phyloP scores from a whole-genome alignment of 106 monocot species.

The Phalaenopsis equestris region DNA sequence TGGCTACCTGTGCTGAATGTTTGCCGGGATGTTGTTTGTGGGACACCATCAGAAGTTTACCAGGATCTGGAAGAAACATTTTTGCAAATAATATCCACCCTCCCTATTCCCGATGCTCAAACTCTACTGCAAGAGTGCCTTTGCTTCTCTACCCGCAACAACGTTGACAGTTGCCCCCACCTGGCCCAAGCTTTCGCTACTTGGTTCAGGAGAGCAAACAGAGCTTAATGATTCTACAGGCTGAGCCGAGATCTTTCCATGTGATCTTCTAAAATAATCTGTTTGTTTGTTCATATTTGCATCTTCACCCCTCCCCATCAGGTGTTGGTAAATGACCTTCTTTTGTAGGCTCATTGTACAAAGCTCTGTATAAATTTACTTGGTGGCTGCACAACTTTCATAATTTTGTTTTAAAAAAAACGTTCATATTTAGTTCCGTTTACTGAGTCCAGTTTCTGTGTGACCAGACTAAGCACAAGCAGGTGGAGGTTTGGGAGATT shows the following conservation, averaged over 20 bases:
- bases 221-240: slow-evolving; percentile 20
- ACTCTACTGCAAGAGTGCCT: slow-evolving; percentile 77
- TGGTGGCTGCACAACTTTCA: background rate
- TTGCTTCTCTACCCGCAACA: slow-evolving; percentile 64
- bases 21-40: slow-evolving; percentile 53
- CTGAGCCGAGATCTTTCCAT: background rate
- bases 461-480: too few species aligned
- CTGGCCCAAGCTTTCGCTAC: slow-evolving; percentile 67
- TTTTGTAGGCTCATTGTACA: background rate
- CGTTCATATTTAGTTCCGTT: too few species aligned
- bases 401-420: too few species aligned
- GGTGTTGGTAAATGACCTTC: background rate
- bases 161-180: slow-evolving; percentile 74
- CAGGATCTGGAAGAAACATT: slow-evolving; percentile 89
- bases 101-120: slow-evolving; percentile 67
- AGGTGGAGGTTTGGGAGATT: too few species aligned
- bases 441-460: too few species aligned
- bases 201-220: slow-evolving; percentile 79
- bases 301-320: background rate
- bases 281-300: background rate
- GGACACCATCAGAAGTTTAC: slow-evolving; percentile 38
- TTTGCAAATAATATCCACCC: slow-evolving; percentile 78
- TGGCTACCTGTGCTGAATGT: slow-evolving; percentile 94
- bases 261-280: background rate
- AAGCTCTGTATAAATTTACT: background rate